A percentile compares a stretch with the other conserved stretches of the same genome.
Evolutionary conservation across 192 early-diverging fungal genomes (phyloP).

Genomic region (Mortierella alpina): DNA sequence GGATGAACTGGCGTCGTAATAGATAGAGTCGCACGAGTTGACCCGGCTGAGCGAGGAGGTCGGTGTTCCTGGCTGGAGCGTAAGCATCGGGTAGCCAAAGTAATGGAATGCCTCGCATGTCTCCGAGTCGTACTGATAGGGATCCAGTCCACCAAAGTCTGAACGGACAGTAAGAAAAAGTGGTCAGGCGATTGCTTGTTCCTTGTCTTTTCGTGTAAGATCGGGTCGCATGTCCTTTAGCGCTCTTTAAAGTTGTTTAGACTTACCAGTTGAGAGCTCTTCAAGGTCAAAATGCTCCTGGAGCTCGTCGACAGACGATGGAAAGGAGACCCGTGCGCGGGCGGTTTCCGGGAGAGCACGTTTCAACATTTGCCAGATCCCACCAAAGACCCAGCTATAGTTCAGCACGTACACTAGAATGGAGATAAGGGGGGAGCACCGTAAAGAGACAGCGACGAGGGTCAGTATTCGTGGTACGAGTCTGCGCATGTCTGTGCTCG

Average conservation of each 20-base stretch:
- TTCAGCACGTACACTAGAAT: constrained; percentile 46
- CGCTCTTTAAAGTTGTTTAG: background rate
- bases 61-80: constrained; percentile 35
- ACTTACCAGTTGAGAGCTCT: constrained; percentile 43
- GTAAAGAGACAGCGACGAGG: background rate
- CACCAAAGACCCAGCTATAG: constrained; percentile 55
- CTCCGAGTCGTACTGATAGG: constrained; percentile 31
- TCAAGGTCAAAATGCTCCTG: constrained; percentile 44
- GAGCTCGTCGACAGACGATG: constrained; percentile 39
- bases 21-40: constrained; percentile 53
- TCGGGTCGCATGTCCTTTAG: background rate
- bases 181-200: no score
- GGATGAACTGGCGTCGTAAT: constrained; percentile 38
- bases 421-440: background rate
- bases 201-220: background rate
- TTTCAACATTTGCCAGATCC: constrained; percentile 54
- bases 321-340: constrained; percentile 50
- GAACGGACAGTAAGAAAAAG: background rate
- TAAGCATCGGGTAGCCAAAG: constrained; percentile 44
- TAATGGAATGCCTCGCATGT: constrained; percentile 48
- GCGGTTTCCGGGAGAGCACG: constrained; percentile 48
- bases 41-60: constrained; percentile 41
- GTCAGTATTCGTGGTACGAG: background rate
- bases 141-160: constrained; percentile 50
- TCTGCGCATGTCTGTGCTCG: background rate